Evolutionary conservation across 140 eudicot genomes (phyloP).

Genomic region (Cichorium intybus): DNA sequence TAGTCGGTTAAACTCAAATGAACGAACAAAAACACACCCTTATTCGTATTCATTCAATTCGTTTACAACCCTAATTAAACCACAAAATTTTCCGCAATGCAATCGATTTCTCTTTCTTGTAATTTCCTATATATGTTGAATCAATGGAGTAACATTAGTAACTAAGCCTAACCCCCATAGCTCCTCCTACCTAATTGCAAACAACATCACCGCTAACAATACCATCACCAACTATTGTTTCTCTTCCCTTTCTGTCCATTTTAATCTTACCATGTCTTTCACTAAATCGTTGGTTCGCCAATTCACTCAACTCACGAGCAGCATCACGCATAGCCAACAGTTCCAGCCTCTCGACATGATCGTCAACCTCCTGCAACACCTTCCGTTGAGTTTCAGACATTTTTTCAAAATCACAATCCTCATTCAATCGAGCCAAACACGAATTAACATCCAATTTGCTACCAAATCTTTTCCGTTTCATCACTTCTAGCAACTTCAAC

Average conservation of each 20-base stretch:
- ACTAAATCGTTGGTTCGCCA: background rate
- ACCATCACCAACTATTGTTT: too few species aligned
- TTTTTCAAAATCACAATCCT: slow-evolving; percentile 58
- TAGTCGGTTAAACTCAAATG: too few species aligned
- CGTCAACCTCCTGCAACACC: slow-evolving; percentile 56
- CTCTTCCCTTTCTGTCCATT: slow-evolving; percentile 11
- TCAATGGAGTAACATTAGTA: too few species aligned
- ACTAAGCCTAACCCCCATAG: too few species aligned
- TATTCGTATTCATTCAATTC: too few species aligned
- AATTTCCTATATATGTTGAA: too few species aligned
- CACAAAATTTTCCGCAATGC: too few species aligned
- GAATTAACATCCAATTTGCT: slow-evolving; percentile 46
- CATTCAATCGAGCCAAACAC: slow-evolving; percentile 61
- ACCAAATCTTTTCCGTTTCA: slow-evolving; percentile 48
- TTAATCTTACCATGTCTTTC: background rate
- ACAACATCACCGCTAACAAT: background rate
- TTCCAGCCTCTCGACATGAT: slow-evolving; percentile 32
- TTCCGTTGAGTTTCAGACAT: slow-evolving; percentile 52
- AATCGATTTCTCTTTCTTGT: too few species aligned
- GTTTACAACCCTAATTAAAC: too few species aligned
- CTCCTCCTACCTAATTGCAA: background rate
- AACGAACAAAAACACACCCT: too few species aligned
- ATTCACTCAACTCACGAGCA: slow-evolving; percentile 30
- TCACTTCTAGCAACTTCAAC: slow-evolving; percentile 57
- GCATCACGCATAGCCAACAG: slow-evolving; percentile 33